Base-by-base conservation (phyloP, 306 rosid species). In the Cicer pinnatifidum region DNA sequence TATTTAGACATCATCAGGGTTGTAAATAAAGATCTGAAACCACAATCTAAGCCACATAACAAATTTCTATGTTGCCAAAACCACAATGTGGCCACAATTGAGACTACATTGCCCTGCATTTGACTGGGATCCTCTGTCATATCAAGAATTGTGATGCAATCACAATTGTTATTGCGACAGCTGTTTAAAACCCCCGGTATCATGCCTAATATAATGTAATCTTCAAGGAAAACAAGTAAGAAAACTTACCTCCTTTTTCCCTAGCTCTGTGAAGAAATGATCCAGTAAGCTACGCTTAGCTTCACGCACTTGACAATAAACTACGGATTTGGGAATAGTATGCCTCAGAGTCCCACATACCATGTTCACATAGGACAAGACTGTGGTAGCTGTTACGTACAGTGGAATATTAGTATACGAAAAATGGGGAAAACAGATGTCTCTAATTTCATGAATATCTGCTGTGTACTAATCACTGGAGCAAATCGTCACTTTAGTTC, bases 221-320 rank as follows among this genome's bases (percentile, higher is more conserved):
- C 40, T 67, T 80, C 72, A 68, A 77, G 54, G 20, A 67, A 77
- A 56, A 51, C 19, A 74, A 72, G 4, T 39, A 17, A 53, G 66
- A 43, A 37, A 61, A 0, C 84, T 75, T 48, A 95, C 99, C 86
- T 91, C 99, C 66, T 84, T 74, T 85, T 86, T 90, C 2, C 97
- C 99, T 85, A 95, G 60, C 5, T 95, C 99, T 0, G 92, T 72
- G 71, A 90, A 95, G 90, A 95, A 95, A 76, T 88, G 91, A 72
- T 90, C 99, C 28, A 95, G 90, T 19, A 95, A 90, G 82, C 91
- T 85, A 64, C 97, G 86, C 82, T 95, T 95, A 9, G 97, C 93
- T 80, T 95, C 99, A 8, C 97, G 96, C 72, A 92, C 97, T 88
- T 95, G 99, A 67, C 99, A 95, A 80, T 90, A 90, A 47, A 91